phyloP scores from a whole-genome alignment of 2,329 filamentous ascomycete species.

The Ophiocordyceps polyrhachis-furcata region DNA sequence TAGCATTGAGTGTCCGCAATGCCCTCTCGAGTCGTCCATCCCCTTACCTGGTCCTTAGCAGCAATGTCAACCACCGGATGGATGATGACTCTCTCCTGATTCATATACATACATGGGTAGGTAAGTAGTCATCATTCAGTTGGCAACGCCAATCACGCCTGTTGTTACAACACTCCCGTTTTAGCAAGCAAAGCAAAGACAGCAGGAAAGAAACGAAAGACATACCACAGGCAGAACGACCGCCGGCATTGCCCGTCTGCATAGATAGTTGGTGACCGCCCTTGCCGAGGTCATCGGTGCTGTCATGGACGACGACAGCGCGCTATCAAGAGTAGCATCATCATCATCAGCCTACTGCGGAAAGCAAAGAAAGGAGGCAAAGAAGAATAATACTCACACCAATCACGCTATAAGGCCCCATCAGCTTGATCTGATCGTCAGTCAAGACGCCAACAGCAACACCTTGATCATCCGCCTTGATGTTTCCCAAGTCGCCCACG shows the following conservation, averaged over 20 bases:
- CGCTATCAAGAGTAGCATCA: conserved; percentile 36
- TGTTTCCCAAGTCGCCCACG: conserved; percentile 94
- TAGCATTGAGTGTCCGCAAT: no score
- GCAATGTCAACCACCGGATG: no score
- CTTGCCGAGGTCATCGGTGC: conserved; percentile 93
- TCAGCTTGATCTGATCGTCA: conserved; percentile 83
- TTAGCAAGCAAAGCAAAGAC: no score
- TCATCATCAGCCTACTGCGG: neutral
- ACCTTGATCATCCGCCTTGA: conserved; percentile 85
- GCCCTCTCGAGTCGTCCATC: no score
- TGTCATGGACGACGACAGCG: conserved; percentile 83
- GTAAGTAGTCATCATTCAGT: no score
- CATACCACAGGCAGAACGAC: conserved; percentile 84
- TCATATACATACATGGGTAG: no score
- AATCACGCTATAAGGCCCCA: conserved; percentile 85
- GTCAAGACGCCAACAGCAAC: conserved; percentile 64
- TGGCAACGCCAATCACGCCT: conserved; percentile 81
- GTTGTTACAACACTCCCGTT: no score
- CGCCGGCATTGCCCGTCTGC: conserved; percentile 94
- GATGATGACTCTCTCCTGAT: no score
- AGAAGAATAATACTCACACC: conserved; percentile 42
- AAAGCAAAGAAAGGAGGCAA: no score
- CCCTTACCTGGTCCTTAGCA: no score
- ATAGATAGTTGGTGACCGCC: conserved; percentile 85
- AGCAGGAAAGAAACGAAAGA: conserved; percentile 3